phyloP scores from a whole-genome alignment of 257 asterid species.

The Phtheirospermum japonicum region DNA sequence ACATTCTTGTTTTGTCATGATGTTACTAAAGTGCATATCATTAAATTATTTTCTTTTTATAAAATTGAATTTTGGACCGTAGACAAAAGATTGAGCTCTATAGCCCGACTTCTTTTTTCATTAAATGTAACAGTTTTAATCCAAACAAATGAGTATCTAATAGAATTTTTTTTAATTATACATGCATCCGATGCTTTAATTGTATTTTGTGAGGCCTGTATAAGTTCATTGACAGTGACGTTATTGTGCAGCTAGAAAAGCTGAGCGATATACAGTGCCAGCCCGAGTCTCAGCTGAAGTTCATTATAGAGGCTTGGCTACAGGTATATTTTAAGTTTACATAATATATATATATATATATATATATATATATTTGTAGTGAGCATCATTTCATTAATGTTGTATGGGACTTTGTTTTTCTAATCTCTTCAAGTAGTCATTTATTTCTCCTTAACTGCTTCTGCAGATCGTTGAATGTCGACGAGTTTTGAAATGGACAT shows the following conservation, averaged over 20 bases:
- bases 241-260: conserved; percentile 77
- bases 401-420: conserved; percentile 9
- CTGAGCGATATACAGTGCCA: conserved; percentile 84
- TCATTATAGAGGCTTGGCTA: conserved; percentile 92
- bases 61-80: neutral
- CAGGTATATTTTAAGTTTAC: conserved; percentile 49
- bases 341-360: too few relatives aligned
- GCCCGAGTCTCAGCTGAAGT: conserved; percentile 96
- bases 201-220: conserved; percentile 8
- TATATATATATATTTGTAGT: conserved; percentile 12
- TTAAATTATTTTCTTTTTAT: neutral
- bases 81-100: neutral
- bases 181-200: conserved; percentile 13
- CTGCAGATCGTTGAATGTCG: conserved; percentile 93
- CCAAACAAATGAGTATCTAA: conserved; percentile 7
- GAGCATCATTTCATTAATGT: conserved; percentile 12
- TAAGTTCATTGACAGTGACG: conserved; percentile 23
- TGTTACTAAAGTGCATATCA: conserved; percentile 12
- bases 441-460: conserved; percentile 24
- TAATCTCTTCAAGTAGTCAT: conserved; percentile 12
- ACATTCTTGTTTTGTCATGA: conserved; percentile 15
- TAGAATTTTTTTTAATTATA: conserved; percentile 5
- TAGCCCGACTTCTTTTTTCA: neutral
- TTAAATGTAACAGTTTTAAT: neutral
- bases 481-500: conserved; percentile 92